Evolutionary conservation across 2,329 filamentous ascomycete species (phyloP).

Genomic region (Penicillium italicum): DNA sequence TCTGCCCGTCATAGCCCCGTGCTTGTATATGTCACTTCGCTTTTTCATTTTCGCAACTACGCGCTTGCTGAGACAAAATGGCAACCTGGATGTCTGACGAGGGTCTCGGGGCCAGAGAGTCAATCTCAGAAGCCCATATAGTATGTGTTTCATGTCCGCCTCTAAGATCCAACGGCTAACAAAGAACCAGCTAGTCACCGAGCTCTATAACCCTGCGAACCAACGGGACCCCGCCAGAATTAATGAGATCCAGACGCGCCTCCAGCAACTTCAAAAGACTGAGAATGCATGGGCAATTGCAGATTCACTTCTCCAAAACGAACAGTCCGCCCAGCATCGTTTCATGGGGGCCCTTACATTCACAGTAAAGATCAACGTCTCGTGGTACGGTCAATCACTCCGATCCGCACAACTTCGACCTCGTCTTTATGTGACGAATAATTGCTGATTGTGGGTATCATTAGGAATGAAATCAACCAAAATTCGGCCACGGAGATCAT

Average conservation of each 20-base stretch:
- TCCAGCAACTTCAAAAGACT: constrained; percentile 76
- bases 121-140: constrained; percentile 15
- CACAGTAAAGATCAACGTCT: constrained; percentile 91
- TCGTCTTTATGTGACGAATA: no score
- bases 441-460: neutral
- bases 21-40: constrained; percentile 7
- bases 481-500: constrained; percentile 36
- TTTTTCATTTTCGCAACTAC: constrained; percentile 1
- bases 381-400: constrained; percentile 55
- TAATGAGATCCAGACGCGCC: constrained; percentile 62
- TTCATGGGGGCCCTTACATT: constrained; percentile 94
- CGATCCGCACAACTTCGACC: neutral
- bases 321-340: constrained; percentile 66
- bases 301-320: constrained; percentile 65
- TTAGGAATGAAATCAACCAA: constrained; percentile 38
- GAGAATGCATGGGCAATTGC: constrained; percentile 82
- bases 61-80: constrained; percentile 8
- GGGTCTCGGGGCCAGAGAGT: constrained; percentile 8
- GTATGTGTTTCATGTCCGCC: neutral
- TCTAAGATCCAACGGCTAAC: constrained; percentile 6
- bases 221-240: constrained; percentile 44
- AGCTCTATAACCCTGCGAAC: constrained; percentile 44
- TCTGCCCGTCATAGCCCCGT: constrained; percentile 9
- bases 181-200: constrained; percentile 36
- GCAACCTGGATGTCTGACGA: constrained; percentile 9